A percentile compares a stretch with the other conserved stretches of the same genome.
Conservation (phyloP, 352 stramenopile genomes). For the Phytophthora macrochlamydospora region DNA sequence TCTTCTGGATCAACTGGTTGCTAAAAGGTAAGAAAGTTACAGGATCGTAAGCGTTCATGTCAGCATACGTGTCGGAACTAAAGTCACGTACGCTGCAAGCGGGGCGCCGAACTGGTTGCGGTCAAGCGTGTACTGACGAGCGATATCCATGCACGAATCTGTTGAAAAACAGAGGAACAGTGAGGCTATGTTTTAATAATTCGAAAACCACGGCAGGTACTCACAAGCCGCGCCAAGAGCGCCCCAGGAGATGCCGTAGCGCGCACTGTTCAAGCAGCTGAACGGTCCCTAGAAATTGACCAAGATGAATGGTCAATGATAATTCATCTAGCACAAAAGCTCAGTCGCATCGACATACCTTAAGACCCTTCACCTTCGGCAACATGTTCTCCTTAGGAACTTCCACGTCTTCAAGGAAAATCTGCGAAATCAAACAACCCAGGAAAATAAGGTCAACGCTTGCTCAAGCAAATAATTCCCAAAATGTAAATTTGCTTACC, state of each 20-base stretch:
- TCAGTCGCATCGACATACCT: constrained; percentile 36
- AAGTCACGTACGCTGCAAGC: constrained; percentile 86
- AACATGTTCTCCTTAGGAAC: constrained; percentile 95
- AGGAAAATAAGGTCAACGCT: not conserved
- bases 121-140: constrained; percentile 95
- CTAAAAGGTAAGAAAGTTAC: constrained; percentile 25
- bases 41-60: constrained; percentile 9
- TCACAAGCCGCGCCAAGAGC: constrained; percentile 93
- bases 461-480: not conserved
- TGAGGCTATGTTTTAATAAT: not conserved
- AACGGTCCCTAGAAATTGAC: constrained; percentile 88
- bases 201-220: constrained; percentile 5
- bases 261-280: constrained; percentile 97
- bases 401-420: constrained; percentile 97
- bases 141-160: constrained; percentile 94
- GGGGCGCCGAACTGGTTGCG: constrained; percentile 96
- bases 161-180: constrained; percentile 6
- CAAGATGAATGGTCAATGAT: not conserved
- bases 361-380: constrained; percentile 86
- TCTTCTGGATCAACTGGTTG: constrained; percentile 99
- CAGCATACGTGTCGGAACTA: too few relatives aligned
- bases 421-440: constrained; percentile 42
- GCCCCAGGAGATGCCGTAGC: constrained; percentile 98
- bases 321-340: not conserved
- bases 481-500: constrained; percentile 27